These are phyloP conservation scores for Pulveroboletus sp. DNA, from an alignment of 768 basidiomycete genomes.

Conservation along the genomic window DNA sequence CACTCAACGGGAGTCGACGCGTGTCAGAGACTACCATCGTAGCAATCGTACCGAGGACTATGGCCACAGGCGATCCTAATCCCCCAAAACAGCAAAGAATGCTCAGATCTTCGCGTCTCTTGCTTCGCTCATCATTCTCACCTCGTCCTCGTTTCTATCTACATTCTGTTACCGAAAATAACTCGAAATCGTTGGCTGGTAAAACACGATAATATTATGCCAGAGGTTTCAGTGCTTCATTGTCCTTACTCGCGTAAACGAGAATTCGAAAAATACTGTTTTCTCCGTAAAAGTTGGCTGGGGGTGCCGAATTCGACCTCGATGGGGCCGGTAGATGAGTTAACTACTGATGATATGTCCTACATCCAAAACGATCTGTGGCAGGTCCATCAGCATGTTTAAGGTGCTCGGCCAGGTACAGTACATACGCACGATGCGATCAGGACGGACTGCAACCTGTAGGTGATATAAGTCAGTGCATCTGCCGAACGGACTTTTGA, in stretches of 20 bases:
- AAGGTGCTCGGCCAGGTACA: background rate
- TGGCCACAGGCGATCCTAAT: constrained; percentile 28
- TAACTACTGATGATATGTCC: constrained; percentile 9
- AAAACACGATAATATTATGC: background rate
- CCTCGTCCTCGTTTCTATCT: constrained; percentile 1
- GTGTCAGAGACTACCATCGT: constrained; percentile 40
- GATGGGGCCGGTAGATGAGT: no score
- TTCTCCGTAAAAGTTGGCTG: constrained; percentile 1
- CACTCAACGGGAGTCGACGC: constrained; percentile 28
- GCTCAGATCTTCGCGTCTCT: constrained; percentile 7
- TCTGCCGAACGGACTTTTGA: constrained; percentile 4
- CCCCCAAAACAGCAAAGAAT: background rate
- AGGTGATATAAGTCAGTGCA: constrained; percentile 11
- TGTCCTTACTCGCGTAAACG: constrained; percentile 8
- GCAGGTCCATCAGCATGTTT: background rate
- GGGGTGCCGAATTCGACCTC: constrained; percentile 9
- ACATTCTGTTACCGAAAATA: constrained; percentile 6
- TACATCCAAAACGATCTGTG: constrained; percentile 9
- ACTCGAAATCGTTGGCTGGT: constrained; percentile 7
- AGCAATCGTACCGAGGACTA: constrained; percentile 31
- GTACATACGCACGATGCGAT: constrained; percentile 8
- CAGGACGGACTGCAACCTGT: constrained; percentile 4
- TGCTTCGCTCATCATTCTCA: background rate
- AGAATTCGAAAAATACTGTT: background rate
- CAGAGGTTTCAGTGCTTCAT: background rate